Percentiles rank a stretch among this genome's conserved stretches.
phyloP scores from a whole-genome alignment of 768 basidiomycete species.

The Coprinellus aureogranulatus region DNA sequence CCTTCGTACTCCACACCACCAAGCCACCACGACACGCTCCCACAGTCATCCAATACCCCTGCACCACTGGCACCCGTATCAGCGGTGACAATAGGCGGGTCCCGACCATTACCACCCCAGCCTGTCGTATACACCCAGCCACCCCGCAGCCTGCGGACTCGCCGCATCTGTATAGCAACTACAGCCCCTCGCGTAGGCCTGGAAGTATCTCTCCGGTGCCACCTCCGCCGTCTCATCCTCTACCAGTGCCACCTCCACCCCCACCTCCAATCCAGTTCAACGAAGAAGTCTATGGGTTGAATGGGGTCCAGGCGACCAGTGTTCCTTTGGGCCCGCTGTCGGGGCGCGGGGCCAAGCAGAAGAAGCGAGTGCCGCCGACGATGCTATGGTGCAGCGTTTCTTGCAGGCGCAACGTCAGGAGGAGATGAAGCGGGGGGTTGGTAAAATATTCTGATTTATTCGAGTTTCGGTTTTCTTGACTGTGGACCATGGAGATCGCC shows the following conservation, averaged over 20 bases:
- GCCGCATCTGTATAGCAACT: slow-evolving; percentile 21
- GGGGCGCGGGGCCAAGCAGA: slow-evolving; percentile 1
- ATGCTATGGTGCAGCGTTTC: not conserved
- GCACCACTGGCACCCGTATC: slow-evolving; percentile 17
- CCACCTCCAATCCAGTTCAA: slow-evolving; percentile 22
- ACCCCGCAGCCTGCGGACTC: slow-evolving; percentile 38
- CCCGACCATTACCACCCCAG: slow-evolving; percentile 24
- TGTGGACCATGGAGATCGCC: not conserved
- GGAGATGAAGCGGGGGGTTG: slow-evolving; percentile 17
- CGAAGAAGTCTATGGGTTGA: slow-evolving; percentile 13
- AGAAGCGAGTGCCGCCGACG: not conserved
- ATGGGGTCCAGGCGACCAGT: slow-evolving; percentile 20
- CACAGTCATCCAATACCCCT: slow-evolving; percentile 25
- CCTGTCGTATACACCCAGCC: slow-evolving; percentile 40
- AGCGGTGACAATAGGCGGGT: not conserved
- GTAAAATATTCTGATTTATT: slow-evolving; percentile 13
- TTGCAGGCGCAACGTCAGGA: slow-evolving; percentile 8
- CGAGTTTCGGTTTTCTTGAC: not conserved
- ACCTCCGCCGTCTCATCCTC: slow-evolving; percentile 24
- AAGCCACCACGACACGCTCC: slow-evolving; percentile 32
- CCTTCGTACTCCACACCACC: slow-evolving; percentile 11
- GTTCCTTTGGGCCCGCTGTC: slow-evolving; percentile 31
- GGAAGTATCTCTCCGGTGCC: slow-evolving; percentile 4
- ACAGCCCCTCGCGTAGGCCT: not conserved
- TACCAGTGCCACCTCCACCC: slow-evolving; percentile 23